These are phyloP conservation scores for Aquilaria agallochum DNA, from an alignment of 441 rosid species.

Conservation along the genomic window DNA sequence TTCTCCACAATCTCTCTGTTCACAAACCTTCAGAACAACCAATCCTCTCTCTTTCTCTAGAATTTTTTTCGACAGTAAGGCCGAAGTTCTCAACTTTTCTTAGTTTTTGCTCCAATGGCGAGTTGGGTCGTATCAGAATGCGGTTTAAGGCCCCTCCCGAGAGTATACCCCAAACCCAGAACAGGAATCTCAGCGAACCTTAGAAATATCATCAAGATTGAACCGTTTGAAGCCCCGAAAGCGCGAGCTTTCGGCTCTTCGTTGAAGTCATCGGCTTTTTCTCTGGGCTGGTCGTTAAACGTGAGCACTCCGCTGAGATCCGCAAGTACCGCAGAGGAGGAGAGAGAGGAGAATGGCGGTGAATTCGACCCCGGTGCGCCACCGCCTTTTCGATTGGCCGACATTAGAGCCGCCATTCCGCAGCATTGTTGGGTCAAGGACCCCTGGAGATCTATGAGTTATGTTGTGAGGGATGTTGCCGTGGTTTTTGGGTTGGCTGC, in stretches of 20 bases:
- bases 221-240: conserved; percentile 20
- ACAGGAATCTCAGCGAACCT: conserved; percentile 17
- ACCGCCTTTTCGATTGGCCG: conserved; percentile 38
- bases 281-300: conserved; percentile 29
- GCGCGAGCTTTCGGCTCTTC: conserved; percentile 17
- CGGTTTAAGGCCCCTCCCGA: conserved; percentile 45
- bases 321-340: conserved; percentile 4
- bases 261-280: conserved; percentile 17
- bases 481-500: conserved; percentile 41
- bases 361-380: conserved; percentile 34
- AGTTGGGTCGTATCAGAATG: conserved; percentile 46
- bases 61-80: not conserved
- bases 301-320: conserved; percentile 35
- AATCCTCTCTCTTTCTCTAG: conserved; percentile 3
- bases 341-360: conserved; percentile 8
- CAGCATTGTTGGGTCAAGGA: conserved; percentile 50
- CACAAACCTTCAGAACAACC: not conserved
- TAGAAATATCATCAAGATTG: conserved; percentile 16
- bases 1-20: not conserved
- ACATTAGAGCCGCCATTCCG: conserved; percentile 42
- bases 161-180: conserved; percentile 31
- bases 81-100: not conserved
- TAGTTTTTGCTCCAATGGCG: conserved; percentile 31
- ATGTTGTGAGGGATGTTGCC: conserved; percentile 41
- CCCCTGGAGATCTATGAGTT: conserved; percentile 46